Conservation (phyloP, 1,284 basidiomycete species). For the Ustilago tritici region DNA sequence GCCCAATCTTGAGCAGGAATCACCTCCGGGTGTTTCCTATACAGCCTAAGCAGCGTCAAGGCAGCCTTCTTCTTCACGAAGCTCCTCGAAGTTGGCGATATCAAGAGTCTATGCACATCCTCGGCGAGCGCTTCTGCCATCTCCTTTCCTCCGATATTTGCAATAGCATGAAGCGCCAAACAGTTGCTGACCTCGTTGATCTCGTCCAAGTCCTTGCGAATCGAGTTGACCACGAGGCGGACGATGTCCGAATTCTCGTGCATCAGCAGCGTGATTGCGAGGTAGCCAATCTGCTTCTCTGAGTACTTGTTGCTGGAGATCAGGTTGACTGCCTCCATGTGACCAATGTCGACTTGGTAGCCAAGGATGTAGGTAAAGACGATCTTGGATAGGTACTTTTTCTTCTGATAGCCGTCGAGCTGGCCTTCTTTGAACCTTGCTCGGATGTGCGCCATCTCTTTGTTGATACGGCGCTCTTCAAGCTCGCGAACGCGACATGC, state of each 20-base stretch:
- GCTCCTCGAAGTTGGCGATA: constrained; percentile 92
- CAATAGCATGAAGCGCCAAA: constrained; percentile 95
- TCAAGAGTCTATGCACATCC: constrained; percentile 92
- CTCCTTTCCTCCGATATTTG: constrained; percentile 95
- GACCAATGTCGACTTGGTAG: constrained; percentile 97
- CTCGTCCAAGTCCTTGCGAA: constrained; percentile 95
- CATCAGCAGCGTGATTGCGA: constrained; percentile 96
- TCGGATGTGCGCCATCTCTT: constrained; percentile 99
- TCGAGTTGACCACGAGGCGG: constrained; percentile 95
- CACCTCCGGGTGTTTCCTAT: constrained; percentile 94
- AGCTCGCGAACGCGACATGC: constrained; percentile 74
- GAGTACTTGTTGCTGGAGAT: constrained; percentile 95
- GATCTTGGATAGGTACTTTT: constrained; percentile 92
- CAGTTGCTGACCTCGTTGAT: constrained; percentile 96
- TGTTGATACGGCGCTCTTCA: constrained; percentile 97
- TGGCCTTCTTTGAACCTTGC: constrained; percentile 99
- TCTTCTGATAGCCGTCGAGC: constrained; percentile 97
- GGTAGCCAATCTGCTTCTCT: constrained; percentile 99
- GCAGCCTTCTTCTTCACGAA: constrained; percentile 99
- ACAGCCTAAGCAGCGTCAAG: constrained; percentile 88
- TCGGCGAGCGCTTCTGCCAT: constrained; percentile 96
- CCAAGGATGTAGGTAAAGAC: constrained; percentile 99
- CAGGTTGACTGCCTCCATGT: constrained; percentile 99
- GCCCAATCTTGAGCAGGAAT: constrained; percentile 96
- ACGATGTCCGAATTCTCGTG: constrained; percentile 98